Conservation (phyloP, 208 protist species). For the Strigomonas culicis region DNA sequence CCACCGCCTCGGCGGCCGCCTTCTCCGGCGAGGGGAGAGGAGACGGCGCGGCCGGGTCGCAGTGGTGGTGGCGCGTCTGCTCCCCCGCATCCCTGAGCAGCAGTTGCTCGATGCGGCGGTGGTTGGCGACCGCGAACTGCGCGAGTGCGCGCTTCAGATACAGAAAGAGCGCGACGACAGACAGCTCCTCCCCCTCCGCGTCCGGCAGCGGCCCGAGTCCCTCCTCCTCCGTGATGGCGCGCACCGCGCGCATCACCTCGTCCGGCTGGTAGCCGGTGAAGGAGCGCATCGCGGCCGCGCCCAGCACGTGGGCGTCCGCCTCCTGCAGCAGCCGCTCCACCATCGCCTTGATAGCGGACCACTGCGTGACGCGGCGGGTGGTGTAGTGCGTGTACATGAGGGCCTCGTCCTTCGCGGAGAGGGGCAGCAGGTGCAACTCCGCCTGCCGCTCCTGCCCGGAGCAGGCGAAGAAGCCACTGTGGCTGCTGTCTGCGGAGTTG, state of each 20-base stretch:
- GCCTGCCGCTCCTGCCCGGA: neutral
- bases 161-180: neutral
- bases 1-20: too few relatives aligned
- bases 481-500: slow-evolving; percentile 26
- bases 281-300: too few relatives aligned
- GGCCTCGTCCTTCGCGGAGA: neutral
- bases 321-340: neutral
- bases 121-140: too few relatives aligned
- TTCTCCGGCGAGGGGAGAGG: too few relatives aligned
- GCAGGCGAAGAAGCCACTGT: too few relatives aligned
- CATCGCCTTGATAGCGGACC: slow-evolving; percentile 1
- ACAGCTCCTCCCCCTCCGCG: neutral
- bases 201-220: neutral
- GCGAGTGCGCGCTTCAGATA: too few relatives aligned
- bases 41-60: too few relatives aligned
- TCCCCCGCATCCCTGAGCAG: too few relatives aligned
- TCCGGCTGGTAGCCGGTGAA: too few relatives aligned
- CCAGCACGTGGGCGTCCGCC: neutral
- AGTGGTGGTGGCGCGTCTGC: too few relatives aligned
- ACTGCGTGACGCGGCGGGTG: neutral
- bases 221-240: neutral
- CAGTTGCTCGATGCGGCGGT: too few relatives aligned
- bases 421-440: neutral
- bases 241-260: neutral
- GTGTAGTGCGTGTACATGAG: neutral